Evolutionary conservation across 768 basidiomycete genomes (phyloP), one percentile per base, ranked within the genome.

Genomic region (Suillus cothurnatus): DNA sequence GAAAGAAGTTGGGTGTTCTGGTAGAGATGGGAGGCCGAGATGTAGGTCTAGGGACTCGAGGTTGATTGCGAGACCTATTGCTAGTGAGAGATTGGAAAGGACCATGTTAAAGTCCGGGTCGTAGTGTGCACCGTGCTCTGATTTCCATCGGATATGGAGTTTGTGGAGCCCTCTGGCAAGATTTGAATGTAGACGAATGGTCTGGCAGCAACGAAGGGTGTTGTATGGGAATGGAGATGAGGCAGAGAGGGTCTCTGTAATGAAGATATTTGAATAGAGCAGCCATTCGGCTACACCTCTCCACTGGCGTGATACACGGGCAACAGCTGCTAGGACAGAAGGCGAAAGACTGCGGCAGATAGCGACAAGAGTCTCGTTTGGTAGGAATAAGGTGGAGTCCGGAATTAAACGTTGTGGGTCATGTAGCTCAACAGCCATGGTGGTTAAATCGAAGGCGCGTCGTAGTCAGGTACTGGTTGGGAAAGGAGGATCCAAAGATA

Each of bases 31-130:
- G 61, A 59, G 81, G 2, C 82, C 83, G 21, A 86, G 79, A 63
- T 78, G 80, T 39, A 89, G 76, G 59, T 88, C 88, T 64, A 89
- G 81, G 8, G 81, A 80, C 67, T 88, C 85, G 66, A 89, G 80
- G 47, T 71, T 76, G 19, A 68, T 64, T 7, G 84, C 75, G n/a
- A 64, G 67, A 34, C 71, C 77, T 34, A 86, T 70, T 47, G 75
- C 74, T 39, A 75, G 67, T 6, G 76, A 73, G 43, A 88, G 77
- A 31, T 75, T 75, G 14, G 79, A 78, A 50, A 85, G 81, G 45
- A 81, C 77, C 41, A 71, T 66, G 57, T 76, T 71, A 57, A 87
- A 76, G 59, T 74, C 68, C 15, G 72, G 74, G 6, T 69, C 61
- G 71, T 50, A 56, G 9, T 73, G 72, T 21, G 69, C 63, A n/a